These are phyloP conservation scores for Withania somnifera DNA, from an alignment of 305 asterid genomes.

Conservation along the genomic window DNA sequence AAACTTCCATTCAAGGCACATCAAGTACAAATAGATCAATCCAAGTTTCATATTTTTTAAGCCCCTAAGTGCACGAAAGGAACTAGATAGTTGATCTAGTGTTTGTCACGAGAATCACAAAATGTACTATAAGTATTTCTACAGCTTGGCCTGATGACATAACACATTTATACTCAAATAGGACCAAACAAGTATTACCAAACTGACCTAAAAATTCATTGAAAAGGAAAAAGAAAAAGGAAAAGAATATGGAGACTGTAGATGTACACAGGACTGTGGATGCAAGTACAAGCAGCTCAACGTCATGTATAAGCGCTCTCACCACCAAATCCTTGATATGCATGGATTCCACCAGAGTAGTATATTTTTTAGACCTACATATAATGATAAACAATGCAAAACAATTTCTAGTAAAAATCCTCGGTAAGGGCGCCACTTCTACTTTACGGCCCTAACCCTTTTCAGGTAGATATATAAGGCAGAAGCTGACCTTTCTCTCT, in stretches of 20 bases:
- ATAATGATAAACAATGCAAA: background rate
- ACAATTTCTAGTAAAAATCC: background rate
- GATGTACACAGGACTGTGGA: constrained; percentile 37
- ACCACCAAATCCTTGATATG: constrained; percentile 20
- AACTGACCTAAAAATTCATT: background rate
- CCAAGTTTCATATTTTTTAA: background rate
- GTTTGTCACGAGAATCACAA: too few relatives aligned
- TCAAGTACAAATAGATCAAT: background rate
- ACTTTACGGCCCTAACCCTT: background rate
- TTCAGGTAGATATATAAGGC: background rate
- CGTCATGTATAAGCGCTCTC: constrained; percentile 24
- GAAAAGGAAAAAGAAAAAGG: background rate
- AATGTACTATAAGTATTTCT: background rate
- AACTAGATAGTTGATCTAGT: background rate
- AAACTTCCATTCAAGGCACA: background rate
- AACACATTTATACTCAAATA: background rate
- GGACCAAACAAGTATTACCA: background rate
- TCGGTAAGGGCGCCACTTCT: background rate
- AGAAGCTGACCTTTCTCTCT: constrained; percentile 25
- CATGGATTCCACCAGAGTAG: constrained; percentile 22
- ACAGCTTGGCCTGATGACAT: background rate
- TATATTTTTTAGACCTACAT: constrained; percentile 25
- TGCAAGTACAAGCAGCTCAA: constrained; percentile 41
- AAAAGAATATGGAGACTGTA: background rate
- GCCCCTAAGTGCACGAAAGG: background rate